A percentile compares a stretch with the other conserved stretches of the same genome.
phyloP scores from a whole-genome alignment of 768 basidiomycete species.

The Trametes cinnabarina region DNA sequence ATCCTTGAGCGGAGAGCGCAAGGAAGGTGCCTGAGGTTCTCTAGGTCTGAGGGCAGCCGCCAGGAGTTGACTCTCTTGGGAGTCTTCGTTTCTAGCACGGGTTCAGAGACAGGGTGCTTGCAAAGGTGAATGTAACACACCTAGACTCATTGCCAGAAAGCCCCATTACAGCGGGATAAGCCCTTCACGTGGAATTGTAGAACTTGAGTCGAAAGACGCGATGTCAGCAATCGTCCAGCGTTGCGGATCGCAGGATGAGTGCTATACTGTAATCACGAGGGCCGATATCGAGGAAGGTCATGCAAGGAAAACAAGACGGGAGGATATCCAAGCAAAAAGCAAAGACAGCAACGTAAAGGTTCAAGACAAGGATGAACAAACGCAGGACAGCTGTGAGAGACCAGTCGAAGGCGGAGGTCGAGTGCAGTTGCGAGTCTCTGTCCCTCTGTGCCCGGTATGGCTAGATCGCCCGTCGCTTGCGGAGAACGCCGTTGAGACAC shows the following conservation, averaged over 20 bases:
- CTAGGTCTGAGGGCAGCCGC: slow-evolving; percentile 14
- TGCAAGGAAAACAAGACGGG: background rate
- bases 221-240: background rate
- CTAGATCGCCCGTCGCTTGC: background rate
- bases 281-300: background rate
- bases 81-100: slow-evolving; percentile 17
- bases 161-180: background rate
- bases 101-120: background rate
- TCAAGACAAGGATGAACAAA: background rate
- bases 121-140: background rate
- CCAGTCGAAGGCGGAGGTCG: too few species aligned
- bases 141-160: background rate
- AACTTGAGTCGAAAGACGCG: background rate
- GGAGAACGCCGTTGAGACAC: slow-evolving; percentile 15
- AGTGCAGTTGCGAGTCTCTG: too few species aligned
- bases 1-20: background rate
- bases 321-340: background rate
- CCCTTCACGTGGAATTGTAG: background rate
- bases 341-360: background rate
- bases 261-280: background rate
- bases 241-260: background rate
- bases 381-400: background rate
- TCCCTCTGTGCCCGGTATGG: background rate
- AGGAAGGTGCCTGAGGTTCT: background rate
- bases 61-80: slow-evolving; percentile 25